Conservation (phyloP, 306 rosid species). For the Clitoria ternatea region DNA sequence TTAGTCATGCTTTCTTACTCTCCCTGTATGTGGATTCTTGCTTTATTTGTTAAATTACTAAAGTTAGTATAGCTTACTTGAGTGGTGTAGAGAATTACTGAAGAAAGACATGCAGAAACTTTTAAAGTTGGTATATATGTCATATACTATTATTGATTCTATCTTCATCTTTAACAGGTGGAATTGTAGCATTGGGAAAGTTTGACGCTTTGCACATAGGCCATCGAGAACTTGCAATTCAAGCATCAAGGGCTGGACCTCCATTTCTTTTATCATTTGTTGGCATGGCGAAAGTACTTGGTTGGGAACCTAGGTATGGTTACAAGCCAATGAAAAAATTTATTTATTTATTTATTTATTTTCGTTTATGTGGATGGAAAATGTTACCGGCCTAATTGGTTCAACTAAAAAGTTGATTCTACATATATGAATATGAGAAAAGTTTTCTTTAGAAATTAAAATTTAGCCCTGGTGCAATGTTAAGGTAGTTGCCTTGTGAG, state of each 20-base stretch:
- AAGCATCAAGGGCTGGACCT: constrained; percentile 88
- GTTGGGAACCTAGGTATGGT: constrained; percentile 85
- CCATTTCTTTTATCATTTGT: constrained; percentile 90
- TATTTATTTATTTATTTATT: too few relatives aligned
- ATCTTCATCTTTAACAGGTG: constrained; percentile 50
- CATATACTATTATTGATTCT: neutral
- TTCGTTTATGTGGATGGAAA: neutral
- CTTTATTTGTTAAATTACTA: neutral
- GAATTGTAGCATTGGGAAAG: constrained; percentile 93
- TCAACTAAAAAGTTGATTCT: neutral
- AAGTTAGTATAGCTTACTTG: neutral
- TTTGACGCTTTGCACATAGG: constrained; percentile 94
- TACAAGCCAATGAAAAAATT: neutral
- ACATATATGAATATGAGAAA: neutral
- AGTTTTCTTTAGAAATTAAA: neutral
- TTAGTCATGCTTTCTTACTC: neutral
- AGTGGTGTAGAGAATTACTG: neutral
- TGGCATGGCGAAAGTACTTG: constrained; percentile 91
- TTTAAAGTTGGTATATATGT: neutral
- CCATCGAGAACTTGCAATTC: constrained; percentile 92
- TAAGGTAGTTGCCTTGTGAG: neutral
- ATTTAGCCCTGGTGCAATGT: neutral
- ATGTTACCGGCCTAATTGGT: neutral
- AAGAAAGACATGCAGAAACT: neutral
- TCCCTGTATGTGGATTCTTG: neutral